phyloP scores from a whole-genome alignment of 202 grass and related monocot genomes.

The Schoenoplectus tabernaemontani region DNA sequence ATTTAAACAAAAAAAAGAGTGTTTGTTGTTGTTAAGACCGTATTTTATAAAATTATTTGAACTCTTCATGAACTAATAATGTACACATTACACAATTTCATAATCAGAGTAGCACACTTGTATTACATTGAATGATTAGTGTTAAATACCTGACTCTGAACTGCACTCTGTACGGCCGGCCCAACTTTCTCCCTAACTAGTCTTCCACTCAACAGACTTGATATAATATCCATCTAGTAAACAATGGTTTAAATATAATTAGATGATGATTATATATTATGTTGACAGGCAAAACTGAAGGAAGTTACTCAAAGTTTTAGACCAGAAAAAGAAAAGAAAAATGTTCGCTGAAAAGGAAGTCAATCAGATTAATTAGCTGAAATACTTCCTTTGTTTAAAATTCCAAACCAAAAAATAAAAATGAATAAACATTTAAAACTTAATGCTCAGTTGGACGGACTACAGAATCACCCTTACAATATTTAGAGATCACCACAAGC shows the following conservation, averaged over 20 bases:
- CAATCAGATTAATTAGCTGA: too few species aligned
- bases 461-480: background rate
- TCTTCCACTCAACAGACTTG: constrained; percentile 74
- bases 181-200: constrained; percentile 88
- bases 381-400: background rate
- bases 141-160: constrained; percentile 66
- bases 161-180: constrained; percentile 66
- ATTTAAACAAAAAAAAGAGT: too few species aligned
- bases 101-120: background rate
- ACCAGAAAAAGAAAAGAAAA: too few species aligned
- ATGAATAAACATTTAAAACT: background rate
- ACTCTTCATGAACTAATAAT: background rate
- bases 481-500: too few species aligned
- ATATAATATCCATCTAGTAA: constrained; percentile 69
- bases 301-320: too few species aligned
- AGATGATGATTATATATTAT: background rate
- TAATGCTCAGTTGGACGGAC: background rate
- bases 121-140: background rate
- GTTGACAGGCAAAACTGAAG: background rate
- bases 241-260: background rate
- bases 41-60: too few species aligned
- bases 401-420: background rate
- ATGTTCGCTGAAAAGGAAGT: too few species aligned
- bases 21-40: background rate
- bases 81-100: background rate